Evolutionary conservation across 202 grass and related monocot species (phyloP).

Genomic region (Schoenoplectus tabernaemontani): DNA sequence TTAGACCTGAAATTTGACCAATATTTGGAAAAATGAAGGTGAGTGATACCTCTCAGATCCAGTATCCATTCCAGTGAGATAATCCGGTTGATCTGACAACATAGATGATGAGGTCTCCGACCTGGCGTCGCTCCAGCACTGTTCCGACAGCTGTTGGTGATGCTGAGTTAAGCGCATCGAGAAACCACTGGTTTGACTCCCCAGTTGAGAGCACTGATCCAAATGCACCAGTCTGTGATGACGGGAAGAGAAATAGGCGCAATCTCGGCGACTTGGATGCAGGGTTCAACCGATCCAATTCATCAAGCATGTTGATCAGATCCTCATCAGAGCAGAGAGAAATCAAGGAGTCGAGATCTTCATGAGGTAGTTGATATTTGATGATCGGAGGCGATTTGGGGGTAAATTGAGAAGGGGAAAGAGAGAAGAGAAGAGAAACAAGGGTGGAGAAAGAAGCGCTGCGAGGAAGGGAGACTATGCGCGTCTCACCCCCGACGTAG

Average conservation of each 20-base stretch:
- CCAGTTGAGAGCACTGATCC: constrained; percentile 40
- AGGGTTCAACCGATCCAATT: constrained; percentile 50
- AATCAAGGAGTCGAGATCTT: constrained; percentile 77
- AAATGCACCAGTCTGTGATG: constrained; percentile 22
- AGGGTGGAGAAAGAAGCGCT: constrained; percentile 37
- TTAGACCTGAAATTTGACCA: background rate
- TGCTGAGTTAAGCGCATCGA: constrained; percentile 68
- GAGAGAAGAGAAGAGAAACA: constrained; percentile 35
- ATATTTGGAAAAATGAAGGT: background rate
- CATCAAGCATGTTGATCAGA: constrained; percentile 77
- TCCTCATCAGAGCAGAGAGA: constrained; percentile 78
- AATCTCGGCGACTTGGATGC: constrained; percentile 42
- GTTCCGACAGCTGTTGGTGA: background rate
- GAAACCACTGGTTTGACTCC: constrained; percentile 66
- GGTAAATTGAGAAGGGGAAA: constrained; percentile 29
- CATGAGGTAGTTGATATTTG: constrained; percentile 64
- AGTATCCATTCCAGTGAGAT: constrained; percentile 55
- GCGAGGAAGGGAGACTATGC: constrained; percentile 66
- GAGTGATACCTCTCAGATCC: constrained; percentile 42
- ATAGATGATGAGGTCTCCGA: constrained; percentile 56
- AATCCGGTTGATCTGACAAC: constrained; percentile 64
- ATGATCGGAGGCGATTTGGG: constrained; percentile 21
- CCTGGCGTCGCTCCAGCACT: constrained; percentile 29
- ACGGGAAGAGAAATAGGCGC: constrained; percentile 67
- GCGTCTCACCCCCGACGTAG: constrained; percentile 79